These are phyloP conservation scores for Lentinula guzmanii DNA, from an alignment of 768 basidiomycete genomes.

Conservation along the genomic window DNA sequence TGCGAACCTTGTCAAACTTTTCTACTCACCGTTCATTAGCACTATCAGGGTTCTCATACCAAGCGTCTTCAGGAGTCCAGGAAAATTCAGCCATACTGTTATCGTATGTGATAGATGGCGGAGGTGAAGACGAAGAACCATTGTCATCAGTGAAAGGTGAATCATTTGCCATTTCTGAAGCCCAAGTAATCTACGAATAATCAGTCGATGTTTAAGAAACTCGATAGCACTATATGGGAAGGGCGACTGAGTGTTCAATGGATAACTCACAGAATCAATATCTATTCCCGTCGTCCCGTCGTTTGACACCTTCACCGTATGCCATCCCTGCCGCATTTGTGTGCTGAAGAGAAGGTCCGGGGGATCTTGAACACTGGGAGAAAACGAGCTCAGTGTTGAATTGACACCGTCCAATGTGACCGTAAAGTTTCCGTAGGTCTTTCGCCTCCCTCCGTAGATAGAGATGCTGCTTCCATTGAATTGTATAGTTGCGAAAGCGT, in stretches of 20 bases:
- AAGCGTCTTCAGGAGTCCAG: neutral
- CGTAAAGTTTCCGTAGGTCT: constrained; percentile 24
- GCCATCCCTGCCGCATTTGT: neutral
- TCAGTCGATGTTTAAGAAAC: too few species aligned
- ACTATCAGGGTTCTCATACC: neutral
- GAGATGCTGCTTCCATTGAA: constrained; percentile 28
- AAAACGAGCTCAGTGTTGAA: constrained; percentile 6
- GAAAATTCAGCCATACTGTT: neutral
- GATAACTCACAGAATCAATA: constrained; percentile 3
- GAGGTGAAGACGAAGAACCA: neutral
- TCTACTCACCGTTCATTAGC: neutral
- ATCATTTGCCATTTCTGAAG: neutral
- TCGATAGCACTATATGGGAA: too few species aligned
- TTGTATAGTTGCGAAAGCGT: constrained; percentile 16
- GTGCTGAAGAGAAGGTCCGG: neutral
- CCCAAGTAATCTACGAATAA: neutral
- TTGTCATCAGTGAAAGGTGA: too few species aligned
- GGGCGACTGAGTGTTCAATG: too few species aligned
- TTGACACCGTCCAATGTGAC: constrained; percentile 19
- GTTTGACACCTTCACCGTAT: neutral
- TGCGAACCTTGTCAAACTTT: neutral
- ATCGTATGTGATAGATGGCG: neutral
- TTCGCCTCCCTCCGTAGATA: constrained; percentile 26
- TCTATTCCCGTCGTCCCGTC: neutral
- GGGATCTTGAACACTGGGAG: neutral